phyloP scores from a whole-genome alignment of 2,329 filamentous ascomycete genomes.

The Hortaea werneckii region DNA sequence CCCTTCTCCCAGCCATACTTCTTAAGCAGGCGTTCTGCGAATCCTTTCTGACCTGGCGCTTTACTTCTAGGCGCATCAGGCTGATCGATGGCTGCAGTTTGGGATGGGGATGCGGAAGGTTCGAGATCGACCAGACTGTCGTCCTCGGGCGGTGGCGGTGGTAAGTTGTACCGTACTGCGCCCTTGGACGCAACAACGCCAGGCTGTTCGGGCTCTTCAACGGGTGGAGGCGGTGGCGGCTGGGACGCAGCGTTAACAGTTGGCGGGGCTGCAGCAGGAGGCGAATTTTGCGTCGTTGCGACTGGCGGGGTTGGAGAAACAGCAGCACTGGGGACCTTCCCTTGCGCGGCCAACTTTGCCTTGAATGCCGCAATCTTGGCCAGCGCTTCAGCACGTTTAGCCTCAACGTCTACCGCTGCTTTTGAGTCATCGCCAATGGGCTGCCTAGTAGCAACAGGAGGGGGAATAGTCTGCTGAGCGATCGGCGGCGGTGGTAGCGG shows the following conservation, averaged over 20 bases:
- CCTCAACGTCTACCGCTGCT: constrained; percentile 11
- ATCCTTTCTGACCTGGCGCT: constrained; percentile 67
- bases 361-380: constrained; percentile 23
- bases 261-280: constrained; percentile 1
- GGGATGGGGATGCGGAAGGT: not conserved
- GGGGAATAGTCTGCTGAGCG: constrained; percentile 10
- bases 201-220: constrained; percentile 15
- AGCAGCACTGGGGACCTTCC: not conserved
- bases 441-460: not conserved
- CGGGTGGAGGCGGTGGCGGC: constrained; percentile 6
- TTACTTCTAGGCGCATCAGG: not conserved
- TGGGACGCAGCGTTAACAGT: not conserved
- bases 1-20: constrained; percentile 94
- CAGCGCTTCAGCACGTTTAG: constrained; percentile 17
- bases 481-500: constrained; percentile 12
- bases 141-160: constrained; percentile 36
- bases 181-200: constrained; percentile 62
- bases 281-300: not conserved
- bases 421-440: not conserved
- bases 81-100: constrained; percentile 32
- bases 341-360: constrained; percentile 6
- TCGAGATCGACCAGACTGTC: constrained; percentile 34
- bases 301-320: not conserved
- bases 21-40: constrained; percentile 77
- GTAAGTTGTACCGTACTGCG: constrained; percentile 60